Percentiles rank a stretch among this genome's conserved stretches.
phyloP scores from a whole-genome alignment of 2,329 filamentous ascomycete species.

The Trichoderma lentiforme region DNA sequence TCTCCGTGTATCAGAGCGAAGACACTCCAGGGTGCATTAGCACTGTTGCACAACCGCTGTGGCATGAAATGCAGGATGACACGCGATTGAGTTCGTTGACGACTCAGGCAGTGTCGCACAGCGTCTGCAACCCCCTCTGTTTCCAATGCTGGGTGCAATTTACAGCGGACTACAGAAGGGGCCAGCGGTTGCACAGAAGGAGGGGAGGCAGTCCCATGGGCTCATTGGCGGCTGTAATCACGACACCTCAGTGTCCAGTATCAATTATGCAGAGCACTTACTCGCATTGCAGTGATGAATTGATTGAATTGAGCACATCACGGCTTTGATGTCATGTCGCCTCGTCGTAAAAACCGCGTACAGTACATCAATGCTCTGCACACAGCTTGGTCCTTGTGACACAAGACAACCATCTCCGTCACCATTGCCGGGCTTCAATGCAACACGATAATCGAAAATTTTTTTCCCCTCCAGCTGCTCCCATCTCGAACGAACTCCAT shows the following conservation, averaged over 20 bases:
- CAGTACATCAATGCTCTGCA: not conserved
- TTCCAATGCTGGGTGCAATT: not conserved
- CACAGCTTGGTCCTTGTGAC: conserved; percentile 3
- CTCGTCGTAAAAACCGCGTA: not conserved
- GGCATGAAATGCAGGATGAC: not conserved
- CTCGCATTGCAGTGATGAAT: not conserved
- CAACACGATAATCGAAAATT: not conserved
- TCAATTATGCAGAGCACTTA: not conserved
- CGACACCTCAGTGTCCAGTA: not conserved
- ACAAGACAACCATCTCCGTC: not conserved
- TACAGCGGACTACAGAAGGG: conserved; percentile 3
- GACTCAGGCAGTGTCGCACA: conserved; percentile 7
- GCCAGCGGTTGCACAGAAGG: conserved; percentile 4
- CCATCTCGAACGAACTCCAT: not conserved
- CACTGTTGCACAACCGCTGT: not conserved
- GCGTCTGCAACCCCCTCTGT: not conserved
- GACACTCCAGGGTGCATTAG: not conserved
- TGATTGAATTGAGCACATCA: not conserved
- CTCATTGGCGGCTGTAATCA: conserved; percentile 6
- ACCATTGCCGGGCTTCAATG: not conserved
- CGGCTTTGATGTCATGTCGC: not conserved
- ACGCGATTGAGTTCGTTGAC: conserved; percentile 4
- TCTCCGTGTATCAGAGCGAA: not conserved
- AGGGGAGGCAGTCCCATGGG: not conserved
- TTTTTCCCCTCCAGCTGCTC: not conserved